Conservation (phyloP, 2,329 filamentous ascomycete genomes). For the Pleomassaria siparia region DNA sequence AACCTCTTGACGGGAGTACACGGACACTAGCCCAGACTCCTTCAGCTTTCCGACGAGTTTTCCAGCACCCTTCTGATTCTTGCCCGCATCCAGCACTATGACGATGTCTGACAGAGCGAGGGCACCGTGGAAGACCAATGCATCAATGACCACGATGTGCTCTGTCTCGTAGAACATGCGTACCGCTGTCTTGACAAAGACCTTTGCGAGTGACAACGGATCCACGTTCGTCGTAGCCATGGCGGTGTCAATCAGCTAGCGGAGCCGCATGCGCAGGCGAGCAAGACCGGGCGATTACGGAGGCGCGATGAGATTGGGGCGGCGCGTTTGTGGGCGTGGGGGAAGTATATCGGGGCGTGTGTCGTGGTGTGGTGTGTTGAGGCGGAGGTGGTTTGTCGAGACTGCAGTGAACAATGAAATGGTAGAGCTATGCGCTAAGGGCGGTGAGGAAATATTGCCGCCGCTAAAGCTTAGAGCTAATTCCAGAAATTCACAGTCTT, state of each 20-base stretch:
- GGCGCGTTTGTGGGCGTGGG: not conserved
- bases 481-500: slow-evolving; percentile 1
- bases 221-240: slow-evolving; percentile 43
- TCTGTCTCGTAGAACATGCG: slow-evolving; percentile 86
- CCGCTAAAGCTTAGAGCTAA: not conserved
- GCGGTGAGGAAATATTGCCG: not conserved
- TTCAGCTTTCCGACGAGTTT: slow-evolving; percentile 82
- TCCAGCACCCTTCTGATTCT: slow-evolving; percentile 89
- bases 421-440: not conserved
- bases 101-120: slow-evolving; percentile 87
- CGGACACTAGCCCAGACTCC: slow-evolving; percentile 81
- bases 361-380: not conserved
- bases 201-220: slow-evolving; percentile 68
- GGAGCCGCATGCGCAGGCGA: not conserved
- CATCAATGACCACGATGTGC: slow-evolving; percentile 79
- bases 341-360: not conserved
- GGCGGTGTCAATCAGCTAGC: not conserved
- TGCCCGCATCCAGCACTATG: slow-evolving; percentile 70
- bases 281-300: not conserved
- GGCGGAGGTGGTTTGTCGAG: not conserved
- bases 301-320: not conserved
- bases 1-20: slow-evolving; percentile 74
- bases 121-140: slow-evolving; percentile 73
- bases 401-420: not conserved
- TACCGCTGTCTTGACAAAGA: slow-evolving; percentile 81